A percentile compares a stretch with the other conserved stretches of the same genome.
phyloP scores from a whole-genome alignment of 2,329 filamentous ascomycete species.

The Peltaster fructicola region DNA sequence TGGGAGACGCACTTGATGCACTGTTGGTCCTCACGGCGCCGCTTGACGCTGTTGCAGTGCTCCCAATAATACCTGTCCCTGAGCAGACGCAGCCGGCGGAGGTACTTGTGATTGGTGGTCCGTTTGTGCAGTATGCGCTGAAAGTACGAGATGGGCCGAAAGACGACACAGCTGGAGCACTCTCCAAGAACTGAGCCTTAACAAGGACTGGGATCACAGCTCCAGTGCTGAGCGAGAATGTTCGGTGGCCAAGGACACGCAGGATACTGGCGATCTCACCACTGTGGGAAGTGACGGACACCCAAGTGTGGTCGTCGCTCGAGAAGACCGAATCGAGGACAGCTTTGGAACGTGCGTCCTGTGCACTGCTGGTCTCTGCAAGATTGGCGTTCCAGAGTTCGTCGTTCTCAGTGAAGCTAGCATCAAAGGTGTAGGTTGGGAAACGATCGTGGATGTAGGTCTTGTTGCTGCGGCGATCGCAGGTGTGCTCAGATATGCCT shows the following conservation, averaged over 20 bases:
- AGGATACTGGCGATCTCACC: constrained; percentile 38
- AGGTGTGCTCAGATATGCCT: constrained; percentile 49
- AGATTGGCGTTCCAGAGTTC: constrained; percentile 33
- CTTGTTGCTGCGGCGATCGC: constrained; percentile 42
- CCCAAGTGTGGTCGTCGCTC: constrained; percentile 34
- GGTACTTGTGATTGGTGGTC: constrained; percentile 16
- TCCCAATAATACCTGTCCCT: constrained; percentile 1
- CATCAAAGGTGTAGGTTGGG: constrained; percentile 39
- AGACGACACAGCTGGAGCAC: constrained; percentile 17
- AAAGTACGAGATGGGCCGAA: constrained; percentile 16
- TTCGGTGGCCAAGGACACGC: constrained; percentile 40
- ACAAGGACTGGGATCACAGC: constrained; percentile 51
- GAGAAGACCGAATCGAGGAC: constrained; percentile 41
- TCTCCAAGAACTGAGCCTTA: constrained; percentile 32
- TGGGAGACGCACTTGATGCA: no score
- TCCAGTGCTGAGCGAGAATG: constrained; percentile 46
- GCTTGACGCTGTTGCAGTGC: no score
- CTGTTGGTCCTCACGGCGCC: no score
- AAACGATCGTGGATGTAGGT: constrained; percentile 36
- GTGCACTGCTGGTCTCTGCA: constrained; percentile 33
- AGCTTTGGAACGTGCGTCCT: constrained; percentile 32
- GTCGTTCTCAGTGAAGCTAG: constrained; percentile 41
- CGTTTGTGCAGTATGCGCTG: constrained; percentile 18
- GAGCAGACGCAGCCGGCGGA: constrained; percentile 17
- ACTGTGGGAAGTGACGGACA: constrained; percentile 43